Evolutionary conservation across 2,329 filamentous ascomycete genomes (phyloP).

Genomic region (Aspergillus sp.): DNA sequence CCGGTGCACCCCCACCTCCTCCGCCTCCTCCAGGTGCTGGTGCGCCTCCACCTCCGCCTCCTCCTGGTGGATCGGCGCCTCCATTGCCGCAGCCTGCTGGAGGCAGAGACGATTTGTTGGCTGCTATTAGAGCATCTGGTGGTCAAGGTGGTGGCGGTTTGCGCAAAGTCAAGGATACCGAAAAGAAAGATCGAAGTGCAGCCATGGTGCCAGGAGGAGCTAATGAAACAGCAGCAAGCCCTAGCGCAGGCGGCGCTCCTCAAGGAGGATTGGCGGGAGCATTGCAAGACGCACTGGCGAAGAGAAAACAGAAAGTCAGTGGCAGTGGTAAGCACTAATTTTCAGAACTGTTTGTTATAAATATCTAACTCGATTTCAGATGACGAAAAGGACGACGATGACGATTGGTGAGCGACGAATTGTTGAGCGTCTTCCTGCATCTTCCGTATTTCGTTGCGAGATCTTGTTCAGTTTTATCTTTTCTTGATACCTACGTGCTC

Average conservation of each 20-base stretch:
- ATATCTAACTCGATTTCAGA: slow-evolving; percentile 36
- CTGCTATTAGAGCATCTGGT: slow-evolving; percentile 54
- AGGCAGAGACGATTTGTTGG: slow-evolving; percentile 45
- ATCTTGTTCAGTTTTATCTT: not conserved
- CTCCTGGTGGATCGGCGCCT: slow-evolving; percentile 39
- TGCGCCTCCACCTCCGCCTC: slow-evolving; percentile 36
- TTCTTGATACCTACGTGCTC: slow-evolving; percentile 19
- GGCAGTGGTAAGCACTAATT: slow-evolving; percentile 74
- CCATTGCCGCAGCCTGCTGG: slow-evolving; percentile 44
- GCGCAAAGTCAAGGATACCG: slow-evolving; percentile 46
- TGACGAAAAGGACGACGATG: slow-evolving; percentile 48
- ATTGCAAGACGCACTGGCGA: slow-evolving; percentile 72
- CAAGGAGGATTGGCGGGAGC: slow-evolving; percentile 74
- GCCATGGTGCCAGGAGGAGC: slow-evolving; percentile 49
- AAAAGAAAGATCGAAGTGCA: slow-evolving; percentile 49
- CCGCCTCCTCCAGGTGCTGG: slow-evolving; percentile 27
- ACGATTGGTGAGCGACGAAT: slow-evolving; percentile 41
- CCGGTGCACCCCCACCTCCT: slow-evolving; percentile 39
- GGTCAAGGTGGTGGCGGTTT: slow-evolving; percentile 44
- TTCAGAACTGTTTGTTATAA: not conserved
- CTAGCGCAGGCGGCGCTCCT: slow-evolving; percentile 53
- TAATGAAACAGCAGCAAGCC: slow-evolving; percentile 58
- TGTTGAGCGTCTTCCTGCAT: not conserved
- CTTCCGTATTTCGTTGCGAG: not conserved
- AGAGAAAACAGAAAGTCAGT: slow-evolving; percentile 90